A percentile compares a stretch with the other conserved stretches of the same genome.
Evolutionary conservation across 2,329 filamentous ascomycete genomes (phyloP).

Genomic region (Aspergillus fumigatiaffinis): DNA sequence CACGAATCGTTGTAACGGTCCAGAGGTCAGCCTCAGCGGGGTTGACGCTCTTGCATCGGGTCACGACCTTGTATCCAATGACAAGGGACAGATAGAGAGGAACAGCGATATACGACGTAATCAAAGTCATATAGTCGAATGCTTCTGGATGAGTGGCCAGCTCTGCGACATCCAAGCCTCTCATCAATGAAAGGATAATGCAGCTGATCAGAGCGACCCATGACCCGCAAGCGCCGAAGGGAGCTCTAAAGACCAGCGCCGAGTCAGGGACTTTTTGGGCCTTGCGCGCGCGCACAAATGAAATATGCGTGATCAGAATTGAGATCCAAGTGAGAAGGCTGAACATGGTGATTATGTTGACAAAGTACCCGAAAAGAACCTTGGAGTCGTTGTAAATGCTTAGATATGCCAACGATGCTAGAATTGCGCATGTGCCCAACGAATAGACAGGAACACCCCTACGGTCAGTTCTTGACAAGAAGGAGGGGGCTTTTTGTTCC

Average conservation of each 20-base stretch:
- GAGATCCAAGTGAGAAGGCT: conserved; percentile 64
- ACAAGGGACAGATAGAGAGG: conserved; percentile 67
- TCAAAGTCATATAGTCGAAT: conserved; percentile 69
- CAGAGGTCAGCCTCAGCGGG: conserved; percentile 63
- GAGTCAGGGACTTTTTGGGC: conserved; percentile 57
- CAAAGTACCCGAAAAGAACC: conserved; percentile 59
- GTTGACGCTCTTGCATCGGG: conserved; percentile 52
- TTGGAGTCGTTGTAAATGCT: conserved; percentile 56
- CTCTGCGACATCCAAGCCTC: conserved; percentile 70
- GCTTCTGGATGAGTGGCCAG: conserved; percentile 36
- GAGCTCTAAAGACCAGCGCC: conserved; percentile 61
- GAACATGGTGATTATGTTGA: conserved; percentile 64
- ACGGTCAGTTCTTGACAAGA: conserved; percentile 66
- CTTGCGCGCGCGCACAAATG: conserved; percentile 58
- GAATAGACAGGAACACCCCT: conserved; percentile 67
- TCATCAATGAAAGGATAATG: conserved; percentile 69
- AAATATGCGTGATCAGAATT: conserved; percentile 64
- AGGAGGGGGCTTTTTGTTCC: conserved; percentile 66
- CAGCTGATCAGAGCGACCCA: conserved; percentile 65
- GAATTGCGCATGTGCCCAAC: conserved; percentile 55
- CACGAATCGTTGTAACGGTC: conserved; percentile 65
- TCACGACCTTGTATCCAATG: conserved; percentile 60
- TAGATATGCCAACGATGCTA: conserved; percentile 65
- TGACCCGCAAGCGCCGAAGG: conserved; percentile 66
- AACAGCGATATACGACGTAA: conserved; percentile 72